Evolutionary conservation across 202 grass and related monocot species (phyloP), one percentile per base, ranked within the genome.

Genomic region (Dendrocalamus latiflorus): DNA sequence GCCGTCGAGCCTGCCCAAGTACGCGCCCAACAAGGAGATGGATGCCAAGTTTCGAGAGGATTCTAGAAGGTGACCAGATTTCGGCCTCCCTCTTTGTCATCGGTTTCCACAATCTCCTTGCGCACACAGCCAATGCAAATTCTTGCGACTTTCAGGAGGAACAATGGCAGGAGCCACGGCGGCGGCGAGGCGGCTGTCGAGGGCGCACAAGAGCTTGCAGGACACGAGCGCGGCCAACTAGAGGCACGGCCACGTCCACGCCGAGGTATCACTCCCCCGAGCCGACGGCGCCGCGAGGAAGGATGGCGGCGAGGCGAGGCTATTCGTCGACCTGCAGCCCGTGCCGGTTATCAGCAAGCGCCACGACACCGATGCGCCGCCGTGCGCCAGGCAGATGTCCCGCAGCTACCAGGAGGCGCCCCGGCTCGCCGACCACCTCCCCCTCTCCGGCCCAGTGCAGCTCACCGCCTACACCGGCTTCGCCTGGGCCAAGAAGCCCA

Each of bases 21-120:
- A 95, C 64, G 79, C 89, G 55, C 95, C 95, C n/a, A 95, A 91
- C 86, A 93, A 91, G 83, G 95, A 98, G 85, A 98, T 98, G 49
- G 93, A 98, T 69, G 91, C 89, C 42, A 95, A 95, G 82, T 53
- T 90, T 53, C 85, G 91, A 4, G 93, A 93, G 24, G 89, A 87
- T 10, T 86, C 85, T 7, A 67, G 65, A 30, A 65, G 67, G 81
- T 72, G 67, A 21, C n/a, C n/a, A n/a, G n/a, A n/a, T n/a, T n/a
- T n/a, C n/a, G n/a, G n/a, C n/a, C n/a, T 49, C 11, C 64, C 4
- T 60, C 42, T 42, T 79, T 53, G 22, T 25, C 56, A 10, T 59
- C 56, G 1, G 22, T 25, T 59, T 5, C 1, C 22, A 25, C 10
- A 10, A 59, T 59, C 22, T 13, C 1, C 9, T 13, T 25, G 56